phyloP scores from a whole-genome alignment of 176 grass and related monocot genomes.

The Cenchrus fungigraminus region DNA sequence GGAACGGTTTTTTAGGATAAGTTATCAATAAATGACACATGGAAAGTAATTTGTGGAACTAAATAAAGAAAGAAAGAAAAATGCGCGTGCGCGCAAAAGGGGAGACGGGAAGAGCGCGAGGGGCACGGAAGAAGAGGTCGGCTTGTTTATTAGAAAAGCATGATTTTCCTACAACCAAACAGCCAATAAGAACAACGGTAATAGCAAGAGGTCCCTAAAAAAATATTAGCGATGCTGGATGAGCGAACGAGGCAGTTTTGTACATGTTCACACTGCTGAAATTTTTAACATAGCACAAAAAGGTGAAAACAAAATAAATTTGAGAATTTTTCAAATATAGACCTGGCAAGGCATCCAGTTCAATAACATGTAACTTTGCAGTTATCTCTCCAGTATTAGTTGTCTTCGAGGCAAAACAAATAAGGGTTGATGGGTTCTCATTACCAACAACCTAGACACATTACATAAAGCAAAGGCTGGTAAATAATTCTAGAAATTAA shows the following conservation, averaged over 20 bases:
- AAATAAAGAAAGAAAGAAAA: no score
- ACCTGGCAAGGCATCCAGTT: constrained; percentile 76
- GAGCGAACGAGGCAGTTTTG: background rate
- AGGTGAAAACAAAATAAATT: background rate
- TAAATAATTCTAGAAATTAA: background rate
- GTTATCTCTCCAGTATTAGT: constrained; percentile 89
- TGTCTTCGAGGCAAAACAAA: constrained; percentile 91
- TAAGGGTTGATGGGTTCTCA: constrained; percentile 87
- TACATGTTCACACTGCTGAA: background rate
- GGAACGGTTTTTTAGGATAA: no score
- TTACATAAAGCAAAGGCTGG: background rate
- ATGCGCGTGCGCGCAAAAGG: no score
- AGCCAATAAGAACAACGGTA: constrained; percentile 12
- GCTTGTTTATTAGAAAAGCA: constrained; percentile 98
- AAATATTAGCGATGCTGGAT: background rate
- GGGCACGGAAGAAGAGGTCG: constrained; percentile 72
- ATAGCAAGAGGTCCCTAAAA: background rate
- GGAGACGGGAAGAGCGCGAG: no score
- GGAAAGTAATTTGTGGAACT: no score
- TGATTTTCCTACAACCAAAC: constrained; percentile 68
- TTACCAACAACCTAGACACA: constrained; percentile 78
- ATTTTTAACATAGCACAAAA: background rate
- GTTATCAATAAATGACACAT: no score
- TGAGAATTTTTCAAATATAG: constrained; percentile 9
- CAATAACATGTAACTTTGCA: constrained; percentile 20